phyloP scores from a whole-genome alignment of 176 grass and related monocot genomes.

The Alloteropsis semialata region DNA sequence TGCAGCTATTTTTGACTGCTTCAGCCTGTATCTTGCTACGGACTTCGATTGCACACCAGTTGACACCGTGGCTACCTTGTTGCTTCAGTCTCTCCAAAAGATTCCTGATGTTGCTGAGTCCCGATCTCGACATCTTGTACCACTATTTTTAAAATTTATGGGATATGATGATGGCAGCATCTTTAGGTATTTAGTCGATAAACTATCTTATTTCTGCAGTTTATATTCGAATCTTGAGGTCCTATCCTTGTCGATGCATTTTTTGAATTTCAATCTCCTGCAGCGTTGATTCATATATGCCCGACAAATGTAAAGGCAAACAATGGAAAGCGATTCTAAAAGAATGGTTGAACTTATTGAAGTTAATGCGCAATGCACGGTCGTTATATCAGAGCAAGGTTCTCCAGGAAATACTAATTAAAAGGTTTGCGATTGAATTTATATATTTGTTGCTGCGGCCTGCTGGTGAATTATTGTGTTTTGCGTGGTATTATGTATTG shows the following conservation, averaged over 20 bases:
- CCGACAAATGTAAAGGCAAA: constrained; percentile 68
- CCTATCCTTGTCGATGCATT: constrained; percentile 17
- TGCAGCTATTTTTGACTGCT: constrained; percentile 68
- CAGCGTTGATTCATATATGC: constrained; percentile 63
- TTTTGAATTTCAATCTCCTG: constrained; percentile 22
- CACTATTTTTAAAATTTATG: constrained; percentile 88
- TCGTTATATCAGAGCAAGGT: constrained; percentile 74
- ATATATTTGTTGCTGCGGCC: background rate
- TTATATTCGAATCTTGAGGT: background rate
- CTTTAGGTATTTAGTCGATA: constrained; percentile 55
- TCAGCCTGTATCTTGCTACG: constrained; percentile 54
- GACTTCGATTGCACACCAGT: constrained; percentile 68
- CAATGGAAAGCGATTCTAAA: constrained; percentile 86
- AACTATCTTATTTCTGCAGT: constrained; percentile 19
- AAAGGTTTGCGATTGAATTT: constrained; percentile 57
- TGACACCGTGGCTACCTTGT: constrained; percentile 50
- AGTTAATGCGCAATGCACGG: constrained; percentile 72
- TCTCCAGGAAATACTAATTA: constrained; percentile 71
- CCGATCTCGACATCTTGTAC: constrained; percentile 79
- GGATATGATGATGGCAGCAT: constrained; percentile 58
- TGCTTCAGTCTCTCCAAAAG: constrained; percentile 84
- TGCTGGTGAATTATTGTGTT: background rate
- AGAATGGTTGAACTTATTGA: constrained; percentile 90
- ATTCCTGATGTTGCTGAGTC: constrained; percentile 88
- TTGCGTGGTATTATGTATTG: background rate